Base-by-base conservation (phyloP, 1,139 yeast species). In the Diutina siamensis region DNA sequence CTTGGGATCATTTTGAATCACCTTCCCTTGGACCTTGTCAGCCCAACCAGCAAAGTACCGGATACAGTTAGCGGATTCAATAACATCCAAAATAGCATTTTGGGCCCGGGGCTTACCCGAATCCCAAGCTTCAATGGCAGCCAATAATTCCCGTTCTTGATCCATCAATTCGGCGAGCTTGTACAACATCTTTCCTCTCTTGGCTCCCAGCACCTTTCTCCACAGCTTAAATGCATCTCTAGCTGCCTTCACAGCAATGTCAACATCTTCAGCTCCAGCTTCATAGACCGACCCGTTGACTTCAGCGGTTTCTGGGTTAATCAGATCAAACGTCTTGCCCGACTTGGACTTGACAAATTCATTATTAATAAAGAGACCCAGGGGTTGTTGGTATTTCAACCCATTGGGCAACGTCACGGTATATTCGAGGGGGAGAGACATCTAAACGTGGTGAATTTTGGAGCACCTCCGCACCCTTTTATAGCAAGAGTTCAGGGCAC, bases 11-110 rank as follows among this genome's bases (percentile, higher is more conserved):
- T 82, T 78, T 56, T 80, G 78, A 55, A 84, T 77, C 47, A 78
- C 73, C 55, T 73, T 73, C 35, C 95, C 95, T 49, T 74, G 77
- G 49, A 83, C 62, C 64, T 84, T 83, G 64, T 85, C 95, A 44
- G 92, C 84, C 79, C 85, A 83, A 17, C 94, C 94, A 41, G 92
- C 94, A 56, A 75, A 83, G 62, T 83, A 83, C 58, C 78, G 72
- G 62, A 79, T 68, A 52, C 74, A 75, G 49, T 65, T 68, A 55
- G 76, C 68, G 51, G 80, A 70, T 56, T 78, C 78, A 38, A 65
- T 76, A 46, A 84, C 68, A 58, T 85, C 95, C 58, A 69, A 72
- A 27, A 60, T 58, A 5, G 75, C 74, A 53, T 71, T 71, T 47
- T 70, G 63, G 45, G 71, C 70, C 55, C 78, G 68, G 46, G 87